A percentile compares a stretch with the other conserved stretches of the same genome.
These are phyloP conservation scores for Albatrellus sp. DNA, from an alignment of 1,284 basidiomycete species.

Conservation along the genomic window DNA sequence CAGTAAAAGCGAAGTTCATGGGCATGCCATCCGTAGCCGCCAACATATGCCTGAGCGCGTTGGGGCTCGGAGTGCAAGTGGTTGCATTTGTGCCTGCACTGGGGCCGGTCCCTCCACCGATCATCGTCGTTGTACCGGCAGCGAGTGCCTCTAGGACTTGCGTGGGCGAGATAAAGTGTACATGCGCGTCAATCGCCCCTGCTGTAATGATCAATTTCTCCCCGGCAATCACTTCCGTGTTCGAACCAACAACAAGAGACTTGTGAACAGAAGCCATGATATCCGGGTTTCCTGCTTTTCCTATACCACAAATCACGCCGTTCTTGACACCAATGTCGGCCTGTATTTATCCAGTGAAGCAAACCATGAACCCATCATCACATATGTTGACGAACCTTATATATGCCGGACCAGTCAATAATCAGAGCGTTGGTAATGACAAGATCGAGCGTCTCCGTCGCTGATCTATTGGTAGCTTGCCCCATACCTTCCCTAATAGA, in stretches of 20 bases:
- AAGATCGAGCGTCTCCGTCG: constrained; percentile 70
- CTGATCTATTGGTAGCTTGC: constrained; percentile 69
- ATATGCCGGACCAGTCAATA: constrained; percentile 91
- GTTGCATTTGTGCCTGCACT: constrained; percentile 87
- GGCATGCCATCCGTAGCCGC: constrained; percentile 80
- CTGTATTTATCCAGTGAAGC: constrained; percentile 25
- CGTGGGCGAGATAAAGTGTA: constrained; percentile 92
- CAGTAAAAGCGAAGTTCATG: constrained; percentile 90
- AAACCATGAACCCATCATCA: background rate
- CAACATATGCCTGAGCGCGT: constrained; percentile 82
- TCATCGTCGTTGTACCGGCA: constrained; percentile 73
- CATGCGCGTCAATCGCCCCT: constrained; percentile 86
- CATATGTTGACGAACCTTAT: constrained; percentile 49
- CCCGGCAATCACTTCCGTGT: constrained; percentile 90
- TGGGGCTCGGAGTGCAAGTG: constrained; percentile 86
- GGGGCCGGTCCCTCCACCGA: constrained; percentile 92
- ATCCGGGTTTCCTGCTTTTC: constrained; percentile 96
- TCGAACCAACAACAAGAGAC: constrained; percentile 72
- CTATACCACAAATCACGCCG: constrained; percentile 79
- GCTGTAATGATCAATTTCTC: constrained; percentile 92
- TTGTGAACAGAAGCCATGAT: constrained; percentile 77
- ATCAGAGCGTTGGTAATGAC: constrained; percentile 94
- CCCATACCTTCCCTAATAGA: constrained; percentile 95
- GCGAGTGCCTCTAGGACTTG: constrained; percentile 68
- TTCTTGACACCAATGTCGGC: constrained; percentile 94